Conservation (phyloP, 2,329 filamentous ascomycete genomes). For the Decorospora gaudefroyi region DNA sequence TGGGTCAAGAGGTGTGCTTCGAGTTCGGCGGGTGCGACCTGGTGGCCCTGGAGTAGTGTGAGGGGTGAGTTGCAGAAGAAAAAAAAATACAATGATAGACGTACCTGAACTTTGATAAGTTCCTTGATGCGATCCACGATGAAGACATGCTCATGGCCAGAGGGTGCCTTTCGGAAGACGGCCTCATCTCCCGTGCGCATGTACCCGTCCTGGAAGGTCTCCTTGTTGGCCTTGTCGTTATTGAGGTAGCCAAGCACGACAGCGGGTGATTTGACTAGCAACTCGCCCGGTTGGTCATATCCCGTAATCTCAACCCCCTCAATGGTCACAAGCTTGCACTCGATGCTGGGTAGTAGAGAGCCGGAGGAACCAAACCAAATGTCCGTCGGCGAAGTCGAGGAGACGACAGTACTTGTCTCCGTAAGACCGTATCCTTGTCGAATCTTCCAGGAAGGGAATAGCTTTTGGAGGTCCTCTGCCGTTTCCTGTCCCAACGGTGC, state of each 20-base stretch:
- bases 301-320: slow-evolving; percentile 70
- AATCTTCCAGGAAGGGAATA: slow-evolving; percentile 68
- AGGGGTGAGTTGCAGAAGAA: neutral
- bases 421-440: slow-evolving; percentile 79
- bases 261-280: slow-evolving; percentile 72
- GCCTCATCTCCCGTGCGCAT: slow-evolving; percentile 87
- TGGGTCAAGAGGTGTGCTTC: slow-evolving; percentile 79
- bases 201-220: slow-evolving; percentile 79
- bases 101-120: slow-evolving; percentile 76
- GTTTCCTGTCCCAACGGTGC: slow-evolving; percentile 78
- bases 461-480: slow-evolving; percentile 63
- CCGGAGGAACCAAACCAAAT: slow-evolving; percentile 74
- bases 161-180: slow-evolving; percentile 54
- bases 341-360: slow-evolving; percentile 66
- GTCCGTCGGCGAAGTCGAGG: slow-evolving; percentile 64
- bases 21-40: slow-evolving; percentile 83
- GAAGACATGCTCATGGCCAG: slow-evolving; percentile 78
- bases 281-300: slow-evolving; percentile 70
- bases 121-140: slow-evolving; percentile 83
- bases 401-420: slow-evolving; percentile 74
- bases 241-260: slow-evolving; percentile 78
- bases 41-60: slow-evolving; percentile 62
- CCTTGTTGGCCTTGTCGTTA: slow-evolving; percentile 79
- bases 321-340: slow-evolving; percentile 67
- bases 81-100: slow-evolving; percentile 7